phyloP scores from a whole-genome alignment of 1,284 basidiomycete genomes.

The Lentinula novae-zelandiae region DNA sequence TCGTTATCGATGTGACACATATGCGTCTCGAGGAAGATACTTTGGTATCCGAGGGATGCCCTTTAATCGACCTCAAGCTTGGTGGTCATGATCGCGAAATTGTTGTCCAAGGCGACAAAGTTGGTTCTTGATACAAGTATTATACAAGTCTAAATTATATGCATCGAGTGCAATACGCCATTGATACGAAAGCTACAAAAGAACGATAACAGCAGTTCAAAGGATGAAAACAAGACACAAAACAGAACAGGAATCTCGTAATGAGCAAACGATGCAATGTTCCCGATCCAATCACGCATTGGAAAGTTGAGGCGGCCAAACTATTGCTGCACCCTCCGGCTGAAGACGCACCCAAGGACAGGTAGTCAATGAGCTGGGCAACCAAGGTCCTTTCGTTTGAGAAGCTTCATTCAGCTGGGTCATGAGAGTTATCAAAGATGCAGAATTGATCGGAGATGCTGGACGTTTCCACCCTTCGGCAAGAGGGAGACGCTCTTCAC shows the following conservation, averaged over 20 bases:
- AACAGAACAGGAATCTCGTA: too few species aligned
- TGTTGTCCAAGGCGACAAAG: conserved; percentile 7
- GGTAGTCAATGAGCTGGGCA: background rate
- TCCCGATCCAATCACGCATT: too few species aligned
- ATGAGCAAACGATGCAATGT: too few species aligned
- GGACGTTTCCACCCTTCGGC: conserved; percentile 18
- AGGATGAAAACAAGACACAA: too few species aligned
- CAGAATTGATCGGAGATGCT: conserved; percentile 2
- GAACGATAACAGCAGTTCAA: too few species aligned
- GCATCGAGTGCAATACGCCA: too few species aligned
- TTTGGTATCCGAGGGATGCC: background rate
- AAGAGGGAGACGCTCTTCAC: conserved; percentile 19
- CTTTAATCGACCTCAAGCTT: conserved; percentile 5
- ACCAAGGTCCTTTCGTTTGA: background rate
- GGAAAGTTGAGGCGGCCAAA: background rate
- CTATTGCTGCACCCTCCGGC: background rate
- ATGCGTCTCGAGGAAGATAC: conserved; percentile 16
- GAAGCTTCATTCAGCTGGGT: background rate
- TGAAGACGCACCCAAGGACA: conserved; percentile 3
- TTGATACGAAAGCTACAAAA: too few species aligned
- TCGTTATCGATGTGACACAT: conserved; percentile 15
- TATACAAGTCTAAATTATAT: too few species aligned
- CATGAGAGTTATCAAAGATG: conserved; percentile 6
- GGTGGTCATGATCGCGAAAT: conserved; percentile 12
- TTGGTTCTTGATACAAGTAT: background rate